Evolutionary conservation across 2,329 filamentous ascomycete genomes (phyloP).

Genomic region (Ascochyta lentis): DNA sequence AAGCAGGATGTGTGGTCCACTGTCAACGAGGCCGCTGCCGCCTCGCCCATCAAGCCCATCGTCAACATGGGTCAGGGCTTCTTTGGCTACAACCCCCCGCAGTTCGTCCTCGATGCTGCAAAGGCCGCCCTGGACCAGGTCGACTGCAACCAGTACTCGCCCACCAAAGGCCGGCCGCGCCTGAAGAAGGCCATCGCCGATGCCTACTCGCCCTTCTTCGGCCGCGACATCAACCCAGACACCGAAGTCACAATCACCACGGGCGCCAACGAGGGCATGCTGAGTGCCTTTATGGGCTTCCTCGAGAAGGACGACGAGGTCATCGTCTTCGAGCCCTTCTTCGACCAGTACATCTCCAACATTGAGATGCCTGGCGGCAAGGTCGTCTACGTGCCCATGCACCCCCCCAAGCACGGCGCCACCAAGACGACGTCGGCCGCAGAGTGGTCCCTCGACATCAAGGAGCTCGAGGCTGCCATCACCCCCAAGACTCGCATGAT

Average conservation of each 20-base stretch:
- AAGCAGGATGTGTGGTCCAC: constrained; percentile 70
- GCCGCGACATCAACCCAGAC: constrained; percentile 80
- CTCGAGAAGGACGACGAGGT: constrained; percentile 94
- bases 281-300: constrained; percentile 97
- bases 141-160: constrained; percentile 98
- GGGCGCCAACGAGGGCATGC: constrained; percentile 88
- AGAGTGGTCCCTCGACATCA: constrained; percentile 88
- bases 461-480: constrained; percentile 80
- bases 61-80: constrained; percentile 77
- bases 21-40: constrained; percentile 70
- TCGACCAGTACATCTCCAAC: constrained; percentile 99
- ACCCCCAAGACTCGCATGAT: constrained; percentile 94
- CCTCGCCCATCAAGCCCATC: constrained; percentile 68
- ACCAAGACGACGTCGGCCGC: constrained; percentile 81
- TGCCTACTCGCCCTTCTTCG: constrained; percentile 90
- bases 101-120: constrained; percentile 89
- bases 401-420: constrained; percentile 82
- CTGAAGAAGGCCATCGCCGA: constrained; percentile 92
- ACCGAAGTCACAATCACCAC: constrained; percentile 96
- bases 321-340: constrained; percentile 98
- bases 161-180: constrained; percentile 89
- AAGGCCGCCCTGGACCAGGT: constrained; percentile 88
- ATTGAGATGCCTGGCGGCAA: constrained; percentile 98
- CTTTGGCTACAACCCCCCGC: constrained; percentile 92
- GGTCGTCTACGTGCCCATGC: constrained; percentile 93